These are phyloP conservation scores for Chlorella sorokiniana DNA, from an alignment of 139 green algal species.

Conservation along the genomic window DNA sequence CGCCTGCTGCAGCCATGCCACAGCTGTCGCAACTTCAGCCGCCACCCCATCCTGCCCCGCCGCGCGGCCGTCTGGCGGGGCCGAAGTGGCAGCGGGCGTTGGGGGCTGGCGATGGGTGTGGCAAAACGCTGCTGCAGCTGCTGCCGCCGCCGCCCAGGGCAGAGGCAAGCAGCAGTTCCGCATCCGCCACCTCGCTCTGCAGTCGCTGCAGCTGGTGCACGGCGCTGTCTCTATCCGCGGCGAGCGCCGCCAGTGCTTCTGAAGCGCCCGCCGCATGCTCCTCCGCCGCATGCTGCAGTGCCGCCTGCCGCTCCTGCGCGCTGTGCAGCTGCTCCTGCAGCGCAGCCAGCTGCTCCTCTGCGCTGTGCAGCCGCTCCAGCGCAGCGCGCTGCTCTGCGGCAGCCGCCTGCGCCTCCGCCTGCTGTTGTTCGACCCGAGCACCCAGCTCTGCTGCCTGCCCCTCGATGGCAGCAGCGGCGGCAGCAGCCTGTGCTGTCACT, in stretches of 20 bases:
- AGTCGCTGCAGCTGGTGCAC: conserved; percentile 1
- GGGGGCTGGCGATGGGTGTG: conserved; percentile 10
- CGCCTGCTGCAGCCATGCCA: conserved; percentile 28
- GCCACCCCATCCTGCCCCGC: neutral
- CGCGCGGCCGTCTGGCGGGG: neutral
- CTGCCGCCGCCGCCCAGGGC: conserved; percentile 15
- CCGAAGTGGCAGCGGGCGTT: neutral
- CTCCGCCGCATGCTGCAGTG: neutral
- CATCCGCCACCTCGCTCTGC: conserved; percentile 24
- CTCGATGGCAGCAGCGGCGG: neutral
- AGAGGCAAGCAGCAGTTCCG: conserved; percentile 22
- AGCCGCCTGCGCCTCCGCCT: neutral
- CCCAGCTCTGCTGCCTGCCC: neutral
- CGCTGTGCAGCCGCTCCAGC: neutral
- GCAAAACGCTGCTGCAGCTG: conserved; percentile 3
- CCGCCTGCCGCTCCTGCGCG: neutral
- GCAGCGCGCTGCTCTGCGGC: neutral
- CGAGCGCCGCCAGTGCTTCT: neutral
- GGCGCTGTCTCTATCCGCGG: neutral
- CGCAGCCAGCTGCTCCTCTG: neutral
- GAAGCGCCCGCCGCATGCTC: neutral
- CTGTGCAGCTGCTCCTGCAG: neutral
- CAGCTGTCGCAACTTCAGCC: neutral
- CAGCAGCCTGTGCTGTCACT: neutral
- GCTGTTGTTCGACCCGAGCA: neutral